These are phyloP conservation scores for Cryptococcus depauperatus DNA, from an alignment of 1,284 basidiomycete genomes.

Conservation along the genomic window DNA sequence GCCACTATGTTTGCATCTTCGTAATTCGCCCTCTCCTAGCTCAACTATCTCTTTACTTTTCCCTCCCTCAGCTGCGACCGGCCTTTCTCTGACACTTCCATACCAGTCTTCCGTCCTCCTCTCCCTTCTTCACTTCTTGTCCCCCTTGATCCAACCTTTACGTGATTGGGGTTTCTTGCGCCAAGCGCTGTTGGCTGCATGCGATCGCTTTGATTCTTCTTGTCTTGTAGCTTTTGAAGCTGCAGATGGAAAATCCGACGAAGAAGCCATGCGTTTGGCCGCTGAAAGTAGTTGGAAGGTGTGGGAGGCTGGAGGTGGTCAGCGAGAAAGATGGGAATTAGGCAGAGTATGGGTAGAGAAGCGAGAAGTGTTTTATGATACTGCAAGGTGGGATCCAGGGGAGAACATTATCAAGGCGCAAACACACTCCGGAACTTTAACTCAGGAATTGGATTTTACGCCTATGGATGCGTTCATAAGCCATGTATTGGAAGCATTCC, in stretches of 20 bases:
- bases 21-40: conserved; percentile 53
- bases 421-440: conserved; percentile 23
- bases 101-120: conserved; percentile 32
- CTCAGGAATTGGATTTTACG: conserved; percentile 62
- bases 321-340: conserved; percentile 71
- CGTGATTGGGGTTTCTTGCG: conserved; percentile 57
- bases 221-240: conserved; percentile 75
- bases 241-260: conserved; percentile 64
- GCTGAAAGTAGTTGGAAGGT: conserved; percentile 79
- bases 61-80: conserved; percentile 48
- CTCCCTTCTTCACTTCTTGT: conserved; percentile 54
- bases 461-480: conserved; percentile 88
- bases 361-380: conserved; percentile 84
- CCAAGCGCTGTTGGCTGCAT: conserved; percentile 62
- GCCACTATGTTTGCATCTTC: conserved; percentile 34
- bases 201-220: conserved; percentile 78
- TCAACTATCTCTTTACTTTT: conserved; percentile 49
- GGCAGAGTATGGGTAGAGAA: conserved; percentile 90
- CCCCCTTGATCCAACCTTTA: conserved; percentile 55
- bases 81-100: conserved; percentile 20
- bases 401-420: conserved; percentile 61
- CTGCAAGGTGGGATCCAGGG: conserved; percentile 65
- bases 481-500: conserved; percentile 57
- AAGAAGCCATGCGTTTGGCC: conserved; percentile 64
- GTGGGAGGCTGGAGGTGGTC: conserved; percentile 47